These are phyloP conservation scores for Blastobotrys aristatus DNA, from an alignment of 1,139 yeast genomes.

Conservation along the genomic window DNA sequence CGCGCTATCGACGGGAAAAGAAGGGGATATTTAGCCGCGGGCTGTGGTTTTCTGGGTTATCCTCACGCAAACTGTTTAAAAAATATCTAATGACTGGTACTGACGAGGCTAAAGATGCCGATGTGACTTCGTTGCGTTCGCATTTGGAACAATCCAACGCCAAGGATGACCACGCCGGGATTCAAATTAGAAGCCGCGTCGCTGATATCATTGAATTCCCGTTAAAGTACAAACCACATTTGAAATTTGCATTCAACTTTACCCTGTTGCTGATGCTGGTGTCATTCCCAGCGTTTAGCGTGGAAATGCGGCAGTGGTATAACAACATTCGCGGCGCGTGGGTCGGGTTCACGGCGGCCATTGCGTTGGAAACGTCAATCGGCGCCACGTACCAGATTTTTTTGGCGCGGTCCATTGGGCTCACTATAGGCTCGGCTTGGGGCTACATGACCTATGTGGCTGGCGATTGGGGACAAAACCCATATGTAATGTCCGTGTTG, in stretches of 20 bases:
- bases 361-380: constrained; percentile 46
- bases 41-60: constrained; percentile 41
- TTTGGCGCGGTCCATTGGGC: constrained; percentile 44
- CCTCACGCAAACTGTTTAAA: constrained; percentile 32
- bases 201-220: constrained; percentile 28
- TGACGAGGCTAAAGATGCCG: constrained; percentile 24
- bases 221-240: constrained; percentile 33
- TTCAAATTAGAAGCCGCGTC: constrained; percentile 7
- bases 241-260: constrained; percentile 44
- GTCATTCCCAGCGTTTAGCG: constrained; percentile 47
- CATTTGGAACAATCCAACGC: not conserved
- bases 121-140: constrained; percentile 20
- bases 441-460: constrained; percentile 45
- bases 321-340: constrained; percentile 44
- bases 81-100: constrained; percentile 34
- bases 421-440: constrained; percentile 46
- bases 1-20: constrained; percentile 34
- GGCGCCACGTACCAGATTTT: constrained; percentile 48
- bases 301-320: constrained; percentile 44
- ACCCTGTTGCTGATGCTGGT: constrained; percentile 42
- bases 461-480: constrained; percentile 37
- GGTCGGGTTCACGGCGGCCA: constrained; percentile 49
- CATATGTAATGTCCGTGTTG: constrained; percentile 42
- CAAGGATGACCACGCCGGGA: constrained; percentile 3
- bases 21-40: constrained; percentile 38